These are phyloP conservation scores for Arachis hypogaea DNA, from an alignment of 306 rosid genomes.

Conservation along the genomic window DNA sequence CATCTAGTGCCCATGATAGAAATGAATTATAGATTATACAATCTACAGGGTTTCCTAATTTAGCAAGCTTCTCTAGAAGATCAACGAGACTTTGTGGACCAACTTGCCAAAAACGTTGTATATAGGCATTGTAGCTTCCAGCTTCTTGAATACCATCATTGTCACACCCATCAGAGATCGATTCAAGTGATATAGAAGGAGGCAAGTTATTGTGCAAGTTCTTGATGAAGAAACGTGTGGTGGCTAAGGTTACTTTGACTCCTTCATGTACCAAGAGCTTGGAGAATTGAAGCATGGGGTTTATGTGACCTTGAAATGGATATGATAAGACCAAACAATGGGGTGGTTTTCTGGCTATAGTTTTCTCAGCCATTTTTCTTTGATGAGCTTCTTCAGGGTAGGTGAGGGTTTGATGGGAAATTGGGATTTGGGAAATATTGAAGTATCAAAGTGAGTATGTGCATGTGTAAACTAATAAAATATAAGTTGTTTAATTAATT, in stretches of 20 bases:
- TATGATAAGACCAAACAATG: constrained; percentile 39
- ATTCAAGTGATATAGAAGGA: neutral
- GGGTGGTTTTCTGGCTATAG: neutral
- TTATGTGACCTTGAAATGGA: constrained; percentile 45
- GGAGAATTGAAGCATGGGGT: constrained; percentile 47
- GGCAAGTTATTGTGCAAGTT: neutral
- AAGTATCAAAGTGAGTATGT: too few species aligned
- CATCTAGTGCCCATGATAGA: constrained; percentile 49
- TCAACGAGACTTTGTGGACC: constrained; percentile 34
- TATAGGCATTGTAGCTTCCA: neutral
- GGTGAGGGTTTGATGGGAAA: too few species aligned
- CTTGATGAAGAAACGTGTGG: constrained; percentile 26
- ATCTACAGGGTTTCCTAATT: neutral
- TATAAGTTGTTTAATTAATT: too few species aligned
- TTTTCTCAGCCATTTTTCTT: constrained; percentile 24
- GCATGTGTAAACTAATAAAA: too few species aligned
- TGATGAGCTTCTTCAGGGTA: neutral
- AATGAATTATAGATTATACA: too few species aligned
- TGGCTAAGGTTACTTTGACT: constrained; percentile 39
- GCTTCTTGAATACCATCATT: neutral
- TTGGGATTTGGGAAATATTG: too few species aligned
- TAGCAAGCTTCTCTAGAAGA: constrained; percentile 33
- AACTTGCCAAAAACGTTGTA: constrained; percentile 3
- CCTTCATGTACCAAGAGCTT: constrained; percentile 24
- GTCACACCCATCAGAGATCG: constrained; percentile 54